These are phyloP conservation scores for Mercurialis annua DNA, from an alignment of 345 rosid genomes.

Conservation along the genomic window DNA sequence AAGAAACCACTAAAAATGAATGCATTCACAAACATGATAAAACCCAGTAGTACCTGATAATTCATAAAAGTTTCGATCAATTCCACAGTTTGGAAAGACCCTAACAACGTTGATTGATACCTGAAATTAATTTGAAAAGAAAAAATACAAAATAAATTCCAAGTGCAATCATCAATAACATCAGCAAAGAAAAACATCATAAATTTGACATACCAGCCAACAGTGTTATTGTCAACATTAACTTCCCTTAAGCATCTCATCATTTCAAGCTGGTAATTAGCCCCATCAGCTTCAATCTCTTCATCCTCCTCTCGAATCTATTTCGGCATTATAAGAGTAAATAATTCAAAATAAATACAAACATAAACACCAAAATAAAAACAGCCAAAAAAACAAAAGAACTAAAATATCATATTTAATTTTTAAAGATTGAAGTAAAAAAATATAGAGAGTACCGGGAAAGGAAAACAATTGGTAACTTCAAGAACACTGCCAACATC, in stretches of 20 bases:
- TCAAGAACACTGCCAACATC: conserved; percentile 99
- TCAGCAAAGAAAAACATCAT: neutral
- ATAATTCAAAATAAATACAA: neutral
- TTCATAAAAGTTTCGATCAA: conserved; percentile 98
- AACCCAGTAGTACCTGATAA: conserved; percentile 65
- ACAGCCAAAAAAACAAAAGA: neutral
- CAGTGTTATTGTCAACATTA: conserved; percentile 97
- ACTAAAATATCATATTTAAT: no score
- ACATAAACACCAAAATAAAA: neutral
- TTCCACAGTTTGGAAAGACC: conserved; percentile 90
- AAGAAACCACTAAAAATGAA: neutral
- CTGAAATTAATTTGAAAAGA: conserved; percentile 33
- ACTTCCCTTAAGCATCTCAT: conserved; percentile 98
- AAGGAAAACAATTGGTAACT: conserved; percentile 98
- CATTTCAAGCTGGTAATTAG: conserved; percentile 99
- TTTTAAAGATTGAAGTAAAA: no score
- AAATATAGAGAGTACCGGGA: no score
- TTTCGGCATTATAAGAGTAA: neutral
- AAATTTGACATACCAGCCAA: conserved; percentile 66
- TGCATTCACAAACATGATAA: neutral
- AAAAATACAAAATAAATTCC: neutral
- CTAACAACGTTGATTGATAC: conserved; percentile 94
- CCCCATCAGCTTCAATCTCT: conserved; percentile 98
- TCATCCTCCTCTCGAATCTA: conserved; percentile 93
- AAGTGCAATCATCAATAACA: neutral